These are phyloP conservation scores for Metschnikowia colocasiae DNA, from an alignment of 805 yeast species.

Conservation along the genomic window DNA sequence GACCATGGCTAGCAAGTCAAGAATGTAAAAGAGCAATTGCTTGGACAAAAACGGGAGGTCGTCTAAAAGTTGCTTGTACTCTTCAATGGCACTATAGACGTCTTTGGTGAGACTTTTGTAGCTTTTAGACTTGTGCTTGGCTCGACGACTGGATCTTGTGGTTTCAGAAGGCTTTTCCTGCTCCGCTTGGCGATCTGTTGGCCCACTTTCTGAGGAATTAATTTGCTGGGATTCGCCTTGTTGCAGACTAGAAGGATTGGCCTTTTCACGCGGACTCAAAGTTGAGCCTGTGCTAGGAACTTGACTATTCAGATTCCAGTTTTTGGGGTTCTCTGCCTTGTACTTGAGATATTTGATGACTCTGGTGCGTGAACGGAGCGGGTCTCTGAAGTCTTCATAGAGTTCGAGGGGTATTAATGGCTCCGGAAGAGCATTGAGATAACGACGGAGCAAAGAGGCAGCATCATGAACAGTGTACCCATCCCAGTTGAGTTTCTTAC, in stretches of 20 bases:
- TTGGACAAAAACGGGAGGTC: constrained; percentile 72
- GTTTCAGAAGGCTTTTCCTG: background rate
- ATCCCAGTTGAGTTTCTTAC: constrained; percentile 85
- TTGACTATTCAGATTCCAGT: constrained; percentile 2
- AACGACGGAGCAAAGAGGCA: constrained; percentile 83
- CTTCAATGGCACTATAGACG: constrained; percentile 63
- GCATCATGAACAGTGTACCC: constrained; percentile 97
- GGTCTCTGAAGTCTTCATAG: constrained; percentile 77
- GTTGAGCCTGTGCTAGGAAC: background rate
- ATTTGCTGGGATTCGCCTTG: background rate
- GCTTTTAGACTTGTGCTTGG: constrained; percentile 35
- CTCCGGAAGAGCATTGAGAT: constrained; percentile 82
- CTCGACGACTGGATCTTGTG: background rate
- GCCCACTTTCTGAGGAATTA: background rate
- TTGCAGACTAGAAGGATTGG: constrained; percentile 4
- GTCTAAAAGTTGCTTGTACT: constrained; percentile 66
- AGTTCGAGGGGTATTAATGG: constrained; percentile 79
- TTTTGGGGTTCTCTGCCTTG: constrained; percentile 45
- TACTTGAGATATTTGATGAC: constrained; percentile 63
- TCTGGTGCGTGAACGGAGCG: constrained; percentile 60
- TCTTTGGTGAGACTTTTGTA: constrained; percentile 61
- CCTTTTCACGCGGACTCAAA: background rate
- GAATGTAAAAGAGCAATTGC: constrained; percentile 78
- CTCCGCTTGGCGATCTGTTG: background rate
- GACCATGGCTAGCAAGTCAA: constrained; percentile 84